Evolutionary conservation across 441 rosid genomes (phyloP).

Genomic region (Bruguiera hainesii): DNA sequence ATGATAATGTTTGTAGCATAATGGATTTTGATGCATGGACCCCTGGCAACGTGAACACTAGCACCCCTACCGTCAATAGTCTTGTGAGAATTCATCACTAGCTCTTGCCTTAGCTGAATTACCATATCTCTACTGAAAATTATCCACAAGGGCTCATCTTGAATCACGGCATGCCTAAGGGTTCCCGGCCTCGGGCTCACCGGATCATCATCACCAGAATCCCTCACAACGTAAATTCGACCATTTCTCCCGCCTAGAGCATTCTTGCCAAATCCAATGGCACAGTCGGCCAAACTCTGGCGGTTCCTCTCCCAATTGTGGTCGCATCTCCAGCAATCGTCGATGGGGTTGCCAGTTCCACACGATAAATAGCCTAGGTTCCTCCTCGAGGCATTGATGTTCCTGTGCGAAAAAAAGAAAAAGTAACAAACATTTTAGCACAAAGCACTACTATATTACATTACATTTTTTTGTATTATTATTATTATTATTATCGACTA

Average conservation of each 20-base stretch:
- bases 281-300: conserved; percentile 73
- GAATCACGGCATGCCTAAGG: conserved; percentile 72
- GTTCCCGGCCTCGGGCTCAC: conserved; percentile 87
- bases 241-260: conserved; percentile 87
- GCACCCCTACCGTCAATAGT: conserved; percentile 90
- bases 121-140: conserved; percentile 79
- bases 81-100: conserved; percentile 83
- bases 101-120: conserved; percentile 70
- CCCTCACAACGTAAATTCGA: conserved; percentile 65
- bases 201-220: conserved; percentile 57
- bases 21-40: conserved; percentile 89
- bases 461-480: no score
- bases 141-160: conserved; percentile 84
- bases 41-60: conserved; percentile 82
- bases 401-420: conserved; percentile 32
- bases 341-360: conserved; percentile 82
- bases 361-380: conserved; percentile 67
- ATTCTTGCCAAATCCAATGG: conserved; percentile 86
- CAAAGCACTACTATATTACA: no score
- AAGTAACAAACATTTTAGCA: no score
- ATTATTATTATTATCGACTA: no score
- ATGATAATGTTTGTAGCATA: conserved; percentile 75
- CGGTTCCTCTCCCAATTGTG: conserved; percentile 77
- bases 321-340: conserved; percentile 95
- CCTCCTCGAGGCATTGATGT: conserved; percentile 69